phyloP scores from a whole-genome alignment of 1,284 basidiomycete genomes.

The Naganishia sp. region DNA sequence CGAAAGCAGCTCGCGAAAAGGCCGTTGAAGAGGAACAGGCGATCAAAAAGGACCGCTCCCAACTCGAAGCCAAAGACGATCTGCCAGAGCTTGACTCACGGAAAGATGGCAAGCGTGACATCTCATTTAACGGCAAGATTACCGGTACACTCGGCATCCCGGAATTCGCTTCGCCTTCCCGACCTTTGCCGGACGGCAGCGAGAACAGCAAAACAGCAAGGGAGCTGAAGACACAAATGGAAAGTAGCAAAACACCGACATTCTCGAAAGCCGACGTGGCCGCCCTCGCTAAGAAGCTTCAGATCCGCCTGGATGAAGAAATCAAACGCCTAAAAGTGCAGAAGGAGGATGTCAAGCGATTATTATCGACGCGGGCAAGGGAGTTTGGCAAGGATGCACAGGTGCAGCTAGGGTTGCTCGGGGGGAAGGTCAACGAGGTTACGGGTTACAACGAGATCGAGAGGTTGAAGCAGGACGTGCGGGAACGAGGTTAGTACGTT shows the following conservation, averaged over 20 bases:
- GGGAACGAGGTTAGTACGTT: constrained; percentile 67
- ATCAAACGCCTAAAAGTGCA: constrained; percentile 15
- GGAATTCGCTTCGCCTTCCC: neutral
- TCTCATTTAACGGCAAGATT: neutral
- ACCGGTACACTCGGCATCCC: neutral
- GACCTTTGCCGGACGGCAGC: neutral
- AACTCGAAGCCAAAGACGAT: neutral
- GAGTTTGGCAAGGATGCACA: constrained; percentile 38
- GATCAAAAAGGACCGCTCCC: neutral
- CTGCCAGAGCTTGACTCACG: neutral
- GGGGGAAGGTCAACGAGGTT: constrained; percentile 74
- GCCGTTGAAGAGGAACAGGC: neutral
- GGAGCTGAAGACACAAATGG: too few species aligned
- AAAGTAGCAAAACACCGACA: neutral
- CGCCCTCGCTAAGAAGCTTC: constrained; percentile 17
- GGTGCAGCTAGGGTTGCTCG: constrained; percentile 68
- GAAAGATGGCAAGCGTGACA: neutral
- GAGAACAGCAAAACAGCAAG: neutral
- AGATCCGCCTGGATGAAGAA: constrained; percentile 20
- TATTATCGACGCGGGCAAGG: constrained; percentile 3
- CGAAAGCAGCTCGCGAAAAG: constrained; percentile 15
- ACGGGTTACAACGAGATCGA: constrained; percentile 92
- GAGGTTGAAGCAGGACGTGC: constrained; percentile 73
- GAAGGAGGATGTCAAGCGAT: constrained; percentile 14
- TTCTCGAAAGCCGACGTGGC: constrained; percentile 15